A percentile compares a stretch with the other conserved stretches of the same genome.
phyloP scores from a whole-genome alignment of 176 grass and related monocot species.

The Oropetium thomaeum region DNA sequence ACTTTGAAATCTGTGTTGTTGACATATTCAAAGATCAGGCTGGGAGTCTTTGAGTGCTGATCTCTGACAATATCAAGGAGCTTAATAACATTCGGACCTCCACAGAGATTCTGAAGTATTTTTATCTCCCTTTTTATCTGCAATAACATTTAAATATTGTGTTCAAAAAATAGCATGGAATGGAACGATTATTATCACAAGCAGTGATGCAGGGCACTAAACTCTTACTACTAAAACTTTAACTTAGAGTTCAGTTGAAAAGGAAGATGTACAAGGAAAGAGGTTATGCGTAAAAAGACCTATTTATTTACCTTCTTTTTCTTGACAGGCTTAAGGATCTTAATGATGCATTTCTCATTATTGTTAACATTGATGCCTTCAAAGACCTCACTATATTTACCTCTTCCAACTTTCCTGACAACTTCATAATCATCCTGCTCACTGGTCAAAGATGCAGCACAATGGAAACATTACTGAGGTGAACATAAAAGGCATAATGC shows the following conservation, averaged over 20 bases:
- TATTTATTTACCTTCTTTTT: constrained; percentile 93
- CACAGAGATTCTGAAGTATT: constrained; percentile 99
- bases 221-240: neutral
- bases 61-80: constrained; percentile 95
- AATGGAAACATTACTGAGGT: constrained; percentile 1
- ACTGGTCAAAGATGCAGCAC: constrained; percentile 45
- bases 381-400: constrained; percentile 99
- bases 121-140: constrained; percentile 99
- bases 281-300: neutral
- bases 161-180: constrained; percentile 6
- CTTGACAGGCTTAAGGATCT: constrained; percentile 99
- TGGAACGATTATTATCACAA: neutral
- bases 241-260: neutral
- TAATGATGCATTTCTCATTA: constrained; percentile 91
- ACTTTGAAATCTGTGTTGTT: constrained; percentile 99
- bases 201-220: neutral
- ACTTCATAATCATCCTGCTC: constrained; percentile 97
- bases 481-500: neutral
- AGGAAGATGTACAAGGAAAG: neutral
- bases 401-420: constrained; percentile 93
- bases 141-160: constrained; percentile 23
- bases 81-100: constrained; percentile 91
- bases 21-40: constrained; percentile 93
- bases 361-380: constrained; percentile 91
- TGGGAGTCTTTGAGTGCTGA: constrained; percentile 93